Conservation (phyloP, 371 early-diverging fungal genomes). For the Mucor circinelloides region DNA sequence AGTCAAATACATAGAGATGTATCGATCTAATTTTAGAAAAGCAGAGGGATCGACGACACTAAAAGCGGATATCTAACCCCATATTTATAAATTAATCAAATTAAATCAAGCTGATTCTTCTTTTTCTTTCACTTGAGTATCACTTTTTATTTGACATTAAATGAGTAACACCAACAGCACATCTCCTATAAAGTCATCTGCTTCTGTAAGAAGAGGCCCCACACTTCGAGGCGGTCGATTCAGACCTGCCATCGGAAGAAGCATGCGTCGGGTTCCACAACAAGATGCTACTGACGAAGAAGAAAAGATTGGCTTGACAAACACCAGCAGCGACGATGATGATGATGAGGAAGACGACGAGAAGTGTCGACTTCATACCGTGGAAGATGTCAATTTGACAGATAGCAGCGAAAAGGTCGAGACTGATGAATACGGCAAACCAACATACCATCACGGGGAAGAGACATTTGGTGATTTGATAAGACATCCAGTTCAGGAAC, state of each 20-base stretch:
- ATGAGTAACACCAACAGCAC: not conserved
- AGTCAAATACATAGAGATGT: not conserved
- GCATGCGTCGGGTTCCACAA: slow-evolving; percentile 7
- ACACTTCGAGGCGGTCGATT: slow-evolving; percentile 40
- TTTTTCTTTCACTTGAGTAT: not conserved
- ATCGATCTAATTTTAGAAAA: not conserved
- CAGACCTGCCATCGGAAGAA: slow-evolving; percentile 34
- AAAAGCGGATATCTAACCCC: not conserved
- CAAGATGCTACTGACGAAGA: slow-evolving; percentile 27
- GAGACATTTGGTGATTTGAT: slow-evolving; percentile 52
- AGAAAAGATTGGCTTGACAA: slow-evolving; percentile 32
- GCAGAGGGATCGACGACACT: not conserved
- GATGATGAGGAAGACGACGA: not conserved
- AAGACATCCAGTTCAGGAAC: slow-evolving; percentile 40
- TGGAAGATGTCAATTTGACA: not conserved
- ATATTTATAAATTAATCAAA: not conserved
- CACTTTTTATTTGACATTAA: not conserved
- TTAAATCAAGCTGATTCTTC: not conserved
- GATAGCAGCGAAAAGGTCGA: slow-evolving; percentile 20
- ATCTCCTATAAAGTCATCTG: not conserved
- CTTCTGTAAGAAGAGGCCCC: slow-evolving; percentile 35
- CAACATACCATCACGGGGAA: slow-evolving; percentile 41
- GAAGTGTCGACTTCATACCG: slow-evolving; percentile 9
- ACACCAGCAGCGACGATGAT: not conserved
- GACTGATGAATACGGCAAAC: slow-evolving; percentile 18